Evolutionary conservation across 768 basidiomycete genomes (phyloP).

Genomic region (Postia placenta): DNA sequence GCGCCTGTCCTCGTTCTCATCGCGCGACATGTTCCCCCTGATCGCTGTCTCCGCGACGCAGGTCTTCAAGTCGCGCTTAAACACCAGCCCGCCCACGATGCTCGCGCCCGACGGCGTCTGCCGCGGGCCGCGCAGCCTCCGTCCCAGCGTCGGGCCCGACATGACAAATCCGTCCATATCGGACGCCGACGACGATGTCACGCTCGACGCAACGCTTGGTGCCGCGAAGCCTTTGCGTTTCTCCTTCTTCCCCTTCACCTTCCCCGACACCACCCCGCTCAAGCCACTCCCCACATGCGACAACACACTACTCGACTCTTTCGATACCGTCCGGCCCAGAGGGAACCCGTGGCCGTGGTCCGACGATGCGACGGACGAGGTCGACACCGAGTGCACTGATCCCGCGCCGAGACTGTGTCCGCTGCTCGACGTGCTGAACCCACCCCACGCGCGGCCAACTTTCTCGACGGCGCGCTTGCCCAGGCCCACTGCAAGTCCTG

Average conservation of each 20-base stretch:
- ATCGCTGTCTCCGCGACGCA: slow-evolving; percentile 56
- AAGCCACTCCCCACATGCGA: neutral
- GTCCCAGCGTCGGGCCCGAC: slow-evolving; percentile 48
- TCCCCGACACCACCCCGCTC: slow-evolving; percentile 1
- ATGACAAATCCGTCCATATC: slow-evolving; percentile 38
- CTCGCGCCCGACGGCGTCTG: slow-evolving; percentile 27
- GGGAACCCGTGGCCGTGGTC: slow-evolving; percentile 6
- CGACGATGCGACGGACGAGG: slow-evolving; percentile 11
- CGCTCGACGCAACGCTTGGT: slow-evolving; percentile 46
- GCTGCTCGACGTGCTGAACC: slow-evolving; percentile 30
- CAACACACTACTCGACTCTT: slow-evolving; percentile 1
- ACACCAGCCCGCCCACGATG: slow-evolving; percentile 48
- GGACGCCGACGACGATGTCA: slow-evolving; percentile 38
- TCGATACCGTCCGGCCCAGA: slow-evolving; percentile 2
- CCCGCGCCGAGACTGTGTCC: slow-evolving; percentile 23
- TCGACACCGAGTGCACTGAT: slow-evolving; percentile 43
- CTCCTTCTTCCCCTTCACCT: slow-evolving; percentile 31
- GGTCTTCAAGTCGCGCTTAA: slow-evolving; percentile 51
- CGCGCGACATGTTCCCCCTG: slow-evolving; percentile 14
- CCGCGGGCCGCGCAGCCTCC: slow-evolving; percentile 48
- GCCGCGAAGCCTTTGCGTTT: slow-evolving; percentile 58
- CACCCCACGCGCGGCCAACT: slow-evolving; percentile 53
- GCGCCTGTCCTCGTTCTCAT: slow-evolving; percentile 4
- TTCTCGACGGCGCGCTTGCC: slow-evolving; percentile 70
- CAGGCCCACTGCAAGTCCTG: slow-evolving; percentile 52